Evolutionary conservation across 2,329 filamentous ascomycete genomes (phyloP).

Genomic region (Coniochaeta hoffmannii): DNA sequence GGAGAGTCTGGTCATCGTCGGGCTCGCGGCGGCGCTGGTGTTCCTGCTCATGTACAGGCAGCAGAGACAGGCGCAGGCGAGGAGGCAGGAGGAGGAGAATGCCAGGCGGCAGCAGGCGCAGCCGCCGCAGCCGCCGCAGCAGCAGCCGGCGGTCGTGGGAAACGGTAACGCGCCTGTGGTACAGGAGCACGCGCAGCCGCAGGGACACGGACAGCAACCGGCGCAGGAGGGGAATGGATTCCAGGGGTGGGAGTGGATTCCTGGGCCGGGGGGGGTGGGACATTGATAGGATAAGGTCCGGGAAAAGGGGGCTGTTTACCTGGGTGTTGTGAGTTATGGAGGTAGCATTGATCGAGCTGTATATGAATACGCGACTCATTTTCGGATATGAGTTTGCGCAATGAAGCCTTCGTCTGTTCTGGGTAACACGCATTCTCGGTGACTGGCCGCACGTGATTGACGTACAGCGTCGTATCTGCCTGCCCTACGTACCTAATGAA

Average conservation of each 20-base stretch:
- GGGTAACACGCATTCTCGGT: no score
- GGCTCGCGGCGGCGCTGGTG: slow-evolving; percentile 64
- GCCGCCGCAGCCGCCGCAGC: slow-evolving; percentile 12
- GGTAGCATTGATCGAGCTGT: neutral
- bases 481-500: no score
- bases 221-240: slow-evolving; percentile 16
- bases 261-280: slow-evolving; percentile 56
- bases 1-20: slow-evolving; percentile 79
- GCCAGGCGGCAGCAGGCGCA: slow-evolving; percentile 17
- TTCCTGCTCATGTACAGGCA: slow-evolving; percentile 78
- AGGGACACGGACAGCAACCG: slow-evolving; percentile 4
- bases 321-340: neutral
- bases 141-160: slow-evolving; percentile 1
- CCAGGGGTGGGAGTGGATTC: slow-evolving; percentile 38
- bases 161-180: neutral
- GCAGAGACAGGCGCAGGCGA: slow-evolving; percentile 54
- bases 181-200: slow-evolving; percentile 5
- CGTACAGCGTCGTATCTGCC: no score
- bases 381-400: neutral
- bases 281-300: slow-evolving; percentile 28
- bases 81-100: slow-evolving; percentile 31
- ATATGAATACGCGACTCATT: neutral
- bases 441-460: no score
- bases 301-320: neutral
- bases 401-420: no score